phyloP scores from a whole-genome alignment of 192 early-diverging fungal genomes.

The Coemansia asiatica region DNA sequence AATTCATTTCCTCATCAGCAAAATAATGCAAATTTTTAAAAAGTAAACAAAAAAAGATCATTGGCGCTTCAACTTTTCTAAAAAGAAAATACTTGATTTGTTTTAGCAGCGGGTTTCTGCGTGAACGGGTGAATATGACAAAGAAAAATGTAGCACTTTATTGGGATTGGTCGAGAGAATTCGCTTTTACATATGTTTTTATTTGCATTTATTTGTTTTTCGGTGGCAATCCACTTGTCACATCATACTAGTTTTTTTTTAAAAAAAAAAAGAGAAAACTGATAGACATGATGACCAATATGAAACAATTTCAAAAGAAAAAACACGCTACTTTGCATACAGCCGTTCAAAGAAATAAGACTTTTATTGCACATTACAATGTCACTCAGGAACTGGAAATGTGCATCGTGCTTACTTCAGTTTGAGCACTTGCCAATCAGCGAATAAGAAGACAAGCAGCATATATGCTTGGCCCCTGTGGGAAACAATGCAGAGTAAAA shows the following conservation, averaged over 20 bases:
- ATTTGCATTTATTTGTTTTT: neutral
- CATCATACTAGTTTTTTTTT: neutral
- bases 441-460: neutral
- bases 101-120: no score
- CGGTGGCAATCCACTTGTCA: neutral
- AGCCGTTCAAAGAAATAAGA: neutral
- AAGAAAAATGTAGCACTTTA: no score
- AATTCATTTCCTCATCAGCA: neutral
- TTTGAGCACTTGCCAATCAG: neutral
- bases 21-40: neutral
- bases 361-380: neutral
- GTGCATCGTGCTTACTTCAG: neutral
- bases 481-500: neutral
- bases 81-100: neutral
- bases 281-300: neutral
- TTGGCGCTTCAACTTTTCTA: neutral
- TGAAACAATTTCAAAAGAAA: neutral
- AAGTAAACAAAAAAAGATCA: no score
- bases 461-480: neutral
- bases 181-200: neutral
- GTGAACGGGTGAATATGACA: no score
- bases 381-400: neutral
- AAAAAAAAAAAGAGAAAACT: neutral
- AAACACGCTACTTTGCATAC: neutral
- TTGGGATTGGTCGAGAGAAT: neutral